Evolutionary conservation across 169 alveolate species (phyloP).

Genomic region (Cryptosporidium canis): DNA sequence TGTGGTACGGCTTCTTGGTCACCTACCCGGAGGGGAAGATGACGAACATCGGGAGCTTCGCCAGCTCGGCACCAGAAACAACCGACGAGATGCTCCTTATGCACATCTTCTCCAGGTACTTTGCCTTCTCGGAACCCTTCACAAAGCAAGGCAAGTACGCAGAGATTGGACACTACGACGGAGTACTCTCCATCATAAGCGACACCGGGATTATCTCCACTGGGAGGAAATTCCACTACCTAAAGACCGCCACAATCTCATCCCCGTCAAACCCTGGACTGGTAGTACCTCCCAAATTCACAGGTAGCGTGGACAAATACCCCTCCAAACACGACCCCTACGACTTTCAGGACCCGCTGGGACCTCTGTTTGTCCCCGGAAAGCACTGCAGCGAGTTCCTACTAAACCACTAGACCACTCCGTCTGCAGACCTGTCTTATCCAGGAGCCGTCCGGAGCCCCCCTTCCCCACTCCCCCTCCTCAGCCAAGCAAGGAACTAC

Average conservation of each 20-base stretch:
- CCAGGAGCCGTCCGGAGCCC: too few relatives aligned
- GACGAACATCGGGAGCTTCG: conserved; percentile 43
- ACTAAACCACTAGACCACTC: not conserved
- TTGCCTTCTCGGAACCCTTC: conserved; percentile 55
- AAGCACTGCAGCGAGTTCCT: conserved; percentile 51
- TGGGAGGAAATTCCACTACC: conserved; percentile 17
- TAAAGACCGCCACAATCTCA: conserved; percentile 54
- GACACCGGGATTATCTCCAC: not conserved
- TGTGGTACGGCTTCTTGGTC: conserved; percentile 50
- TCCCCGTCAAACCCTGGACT: conserved; percentile 62
- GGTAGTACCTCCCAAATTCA: conserved; percentile 36
- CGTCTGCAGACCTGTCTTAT: too few relatives aligned
- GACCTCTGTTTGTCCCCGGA: conserved; percentile 66
- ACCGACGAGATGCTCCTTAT: not conserved
- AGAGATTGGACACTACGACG: conserved; percentile 61
- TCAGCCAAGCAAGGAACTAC: too few relatives aligned
- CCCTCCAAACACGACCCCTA: conserved; percentile 59
- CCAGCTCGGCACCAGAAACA: conserved; percentile 50
- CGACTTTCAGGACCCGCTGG: conserved; percentile 57
- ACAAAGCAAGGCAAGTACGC: conserved; percentile 47
- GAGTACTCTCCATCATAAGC: conserved; percentile 12
- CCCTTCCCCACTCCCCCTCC: too few relatives aligned
- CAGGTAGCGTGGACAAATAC: conserved; percentile 32
- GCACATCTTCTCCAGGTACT: conserved; percentile 51
- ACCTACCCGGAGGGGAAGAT: not conserved